Base-by-base conservation (phyloP, 371 early-diverging fungal species). In the Syncephalis fuscata region DNA sequence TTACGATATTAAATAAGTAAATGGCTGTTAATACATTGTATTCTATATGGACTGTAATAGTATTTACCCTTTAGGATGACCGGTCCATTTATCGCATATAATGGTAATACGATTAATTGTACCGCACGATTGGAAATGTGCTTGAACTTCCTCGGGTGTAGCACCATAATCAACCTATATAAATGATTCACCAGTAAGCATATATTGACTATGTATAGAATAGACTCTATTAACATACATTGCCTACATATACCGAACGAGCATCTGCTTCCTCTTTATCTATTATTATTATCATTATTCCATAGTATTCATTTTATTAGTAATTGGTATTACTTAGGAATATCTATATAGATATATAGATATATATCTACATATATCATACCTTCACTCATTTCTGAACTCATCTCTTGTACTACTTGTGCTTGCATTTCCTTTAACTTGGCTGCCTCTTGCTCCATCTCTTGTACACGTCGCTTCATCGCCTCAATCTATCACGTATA, bases 31-130 rank as follows among this genome's bases (percentile, higher is more conserved):
- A 27, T 26, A 16, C 14, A 7, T n/a, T 46, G 0, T 1, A 5
- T 17, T 7, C n/a, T 40, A 40, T 40, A 20, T 39, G 37, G n/a
- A n/a, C n/a, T n/a, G n/a, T n/a, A 37, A 16, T 3, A 17, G 16
- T 2, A 45, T 45, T 48, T 71, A 84, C 63, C 98, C 98, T 60
- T 95, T 96, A 40, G 98, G 98, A 57, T 90, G 89, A 3, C 92
- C 92, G 14, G 90, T 91, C 59, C 67, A 88, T 63, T 92, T 92
- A 65, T 97, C 89, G 58, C 88, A 87, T 27, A 90, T 62, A 57
- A 95, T 95, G 11, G 96, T 95, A 14, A 95, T 88, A 37, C 98
- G 76, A 66, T 93, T 93, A 55, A 97, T 93, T 19, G 84, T 79
- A n/a, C 98, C 98, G 61, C 94, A 92, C 8, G 88, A 75, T 62